phyloP scores from a whole-genome alignment of 768 basidiomycete species.

The Pluteus cervinus region DNA sequence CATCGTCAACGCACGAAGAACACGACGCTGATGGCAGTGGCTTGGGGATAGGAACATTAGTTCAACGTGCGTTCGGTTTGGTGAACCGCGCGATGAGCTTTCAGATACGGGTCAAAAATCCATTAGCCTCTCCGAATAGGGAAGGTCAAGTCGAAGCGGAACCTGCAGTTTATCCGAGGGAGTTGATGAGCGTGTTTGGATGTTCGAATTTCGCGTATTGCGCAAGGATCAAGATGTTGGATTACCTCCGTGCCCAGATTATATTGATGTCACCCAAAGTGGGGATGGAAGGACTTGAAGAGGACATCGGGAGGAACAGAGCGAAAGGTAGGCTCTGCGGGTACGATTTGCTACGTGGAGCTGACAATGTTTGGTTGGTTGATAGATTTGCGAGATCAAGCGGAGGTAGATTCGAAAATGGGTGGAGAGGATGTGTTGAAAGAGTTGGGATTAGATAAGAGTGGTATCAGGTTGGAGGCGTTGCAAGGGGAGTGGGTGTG shows the following conservation, averaged over 20 bases:
- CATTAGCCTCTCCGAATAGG: slow-evolving; percentile 35
- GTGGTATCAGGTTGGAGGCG: background rate
- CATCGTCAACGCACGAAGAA: too few species aligned
- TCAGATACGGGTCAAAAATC: slow-evolving; percentile 58
- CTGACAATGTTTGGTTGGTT: too few species aligned
- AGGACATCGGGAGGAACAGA: slow-evolving; percentile 44
- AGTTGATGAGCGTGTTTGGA: slow-evolving; percentile 48
- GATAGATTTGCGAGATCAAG: slow-evolving; percentile 7
- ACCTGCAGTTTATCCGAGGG: slow-evolving; percentile 45
- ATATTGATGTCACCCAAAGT: slow-evolving; percentile 47
- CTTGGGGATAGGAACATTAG: too few species aligned
- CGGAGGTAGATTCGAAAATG: slow-evolving; percentile 7
- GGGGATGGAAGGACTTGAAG: slow-evolving; percentile 40
- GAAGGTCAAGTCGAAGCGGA: slow-evolving; percentile 24
- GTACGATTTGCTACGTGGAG: background rate
- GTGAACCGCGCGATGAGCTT: slow-evolving; percentile 54
- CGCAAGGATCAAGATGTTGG: slow-evolving; percentile 43
- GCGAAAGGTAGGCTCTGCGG: slow-evolving; percentile 35
- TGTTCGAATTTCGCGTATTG: slow-evolving; percentile 37
- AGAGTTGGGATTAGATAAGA: slow-evolving; percentile 10
- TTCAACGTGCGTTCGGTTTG: too few species aligned
- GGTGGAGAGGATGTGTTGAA: slow-evolving; percentile 9
- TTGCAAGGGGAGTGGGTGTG: slow-evolving; percentile 5
- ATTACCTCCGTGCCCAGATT: slow-evolving; percentile 48
- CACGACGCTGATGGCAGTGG: too few species aligned